Base-by-base conservation (phyloP, 768 basidiomycete genomes). In the Suillus spraguei region DNA sequence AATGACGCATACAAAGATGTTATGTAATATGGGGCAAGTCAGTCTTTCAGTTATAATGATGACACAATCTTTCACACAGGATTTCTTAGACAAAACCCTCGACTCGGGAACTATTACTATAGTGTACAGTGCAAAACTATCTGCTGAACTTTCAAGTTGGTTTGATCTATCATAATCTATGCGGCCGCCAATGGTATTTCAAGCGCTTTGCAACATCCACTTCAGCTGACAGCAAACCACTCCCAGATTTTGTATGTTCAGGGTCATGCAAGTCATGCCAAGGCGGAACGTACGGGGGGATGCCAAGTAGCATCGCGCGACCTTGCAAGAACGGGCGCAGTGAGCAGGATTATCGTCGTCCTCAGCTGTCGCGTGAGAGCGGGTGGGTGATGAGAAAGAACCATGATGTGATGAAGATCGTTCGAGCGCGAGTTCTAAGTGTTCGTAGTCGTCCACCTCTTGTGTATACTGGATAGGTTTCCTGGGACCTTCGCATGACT, bases 111-210 rank as follows among this genome's bases (percentile, higher is more conserved):
- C n/a, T n/a, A n/a, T 17, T 49, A 49, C 24, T 24, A 28, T 28
- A 9, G 22, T n/a, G 49, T 8, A 50, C 9, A 17, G 20, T 52
- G 33, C n/a, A 53, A n/a, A 39, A 28, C 16, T 28, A 17, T 24
- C 16, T 13, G 16, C 22, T 55, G 53, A 22, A 22, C 49, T 24
- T 32, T 10, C 17, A 35, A 53, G 32, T 32, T 13, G 35, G 14
- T 55, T 28, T 50, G 49, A 33, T 4, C 32, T 60, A 63, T 70
- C 75, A 90, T 47, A 85, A 75, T 63, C 77, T 83, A 61, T 87
- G 84, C 0, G 87, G 90, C 32, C 80, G 76, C 91, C 91, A 92
- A 70, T 92, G 89, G 33, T 79, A 81, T 59, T 76, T 82, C 65
- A 92, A 71, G 54, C 68, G 72, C 61, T 75, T 83, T 14, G 81